Percentiles rank a stretch among this genome's conserved stretches.
These are phyloP conservation scores for Skeletonema marinoi DNA, from an alignment of 108 stramenopile genomes.

Conservation along the genomic window DNA sequence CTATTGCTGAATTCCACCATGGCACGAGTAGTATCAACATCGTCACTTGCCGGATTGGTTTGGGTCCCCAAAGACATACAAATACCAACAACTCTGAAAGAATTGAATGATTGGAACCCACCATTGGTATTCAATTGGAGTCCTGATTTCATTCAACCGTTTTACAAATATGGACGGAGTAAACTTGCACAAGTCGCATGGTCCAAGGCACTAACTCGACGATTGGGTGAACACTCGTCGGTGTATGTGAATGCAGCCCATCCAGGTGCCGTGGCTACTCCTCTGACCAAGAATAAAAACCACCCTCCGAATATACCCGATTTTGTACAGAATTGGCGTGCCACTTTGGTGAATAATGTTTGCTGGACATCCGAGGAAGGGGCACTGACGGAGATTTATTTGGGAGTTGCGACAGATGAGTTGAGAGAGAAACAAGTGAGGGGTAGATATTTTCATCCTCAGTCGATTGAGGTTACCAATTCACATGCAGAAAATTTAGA, in stretches of 20 bases:
- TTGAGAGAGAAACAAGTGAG: constrained; percentile 43
- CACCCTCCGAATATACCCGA: background rate
- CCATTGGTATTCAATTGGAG: constrained; percentile 1
- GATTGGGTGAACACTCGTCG: constrained; percentile 25
- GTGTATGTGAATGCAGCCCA: constrained; percentile 60
- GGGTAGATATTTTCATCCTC: constrained; percentile 64
- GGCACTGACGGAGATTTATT: constrained; percentile 52
- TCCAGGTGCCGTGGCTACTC: constrained; percentile 51
- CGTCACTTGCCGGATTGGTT: constrained; percentile 40
- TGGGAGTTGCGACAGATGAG: constrained; percentile 32
- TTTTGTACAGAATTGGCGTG: constrained; percentile 2
- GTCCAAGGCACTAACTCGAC: constrained; percentile 49
- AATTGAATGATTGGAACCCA: constrained; percentile 34
- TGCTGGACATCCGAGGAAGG: constrained; percentile 58
- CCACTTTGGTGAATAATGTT: constrained; percentile 16
- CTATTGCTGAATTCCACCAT: constrained; percentile 16
- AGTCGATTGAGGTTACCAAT: constrained; percentile 39
- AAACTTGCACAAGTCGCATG: constrained; percentile 63
- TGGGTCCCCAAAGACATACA: background rate
- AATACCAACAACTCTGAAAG: constrained; percentile 43
- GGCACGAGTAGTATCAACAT: constrained; percentile 55
- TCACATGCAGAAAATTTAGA: constrained; percentile 27
- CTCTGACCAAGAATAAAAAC: background rate
- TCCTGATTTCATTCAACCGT: background rate
- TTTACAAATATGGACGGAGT: constrained; percentile 44